phyloP scores from a whole-genome alignment of 1,284 basidiomycete genomes.

The Boletellus deceptivus region DNA sequence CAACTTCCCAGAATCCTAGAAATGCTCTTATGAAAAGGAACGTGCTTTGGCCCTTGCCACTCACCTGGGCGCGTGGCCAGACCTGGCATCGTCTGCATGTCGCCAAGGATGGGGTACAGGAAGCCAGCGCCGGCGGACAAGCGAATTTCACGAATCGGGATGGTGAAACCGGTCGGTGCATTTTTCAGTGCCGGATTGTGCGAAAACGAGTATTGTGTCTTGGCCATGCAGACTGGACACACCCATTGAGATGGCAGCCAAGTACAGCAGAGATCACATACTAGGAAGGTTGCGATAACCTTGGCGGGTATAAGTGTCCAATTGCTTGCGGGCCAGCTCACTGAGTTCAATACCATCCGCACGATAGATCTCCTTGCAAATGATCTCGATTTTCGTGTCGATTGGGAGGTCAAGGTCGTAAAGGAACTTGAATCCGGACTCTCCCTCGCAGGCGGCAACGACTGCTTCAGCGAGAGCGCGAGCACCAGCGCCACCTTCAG shows the following conservation, averaged over 20 bases:
- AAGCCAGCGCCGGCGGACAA: slow-evolving; percentile 94
- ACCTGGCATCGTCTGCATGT: slow-evolving; percentile 98
- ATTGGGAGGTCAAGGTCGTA: slow-evolving; percentile 86
- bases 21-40: slow-evolving; percentile 16
- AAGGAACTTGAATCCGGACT: slow-evolving; percentile 85
- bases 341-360: slow-evolving; percentile 87
- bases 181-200: slow-evolving; percentile 92
- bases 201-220: slow-evolving; percentile 96
- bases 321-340: slow-evolving; percentile 80
- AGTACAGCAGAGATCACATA: slow-evolving; percentile 38
- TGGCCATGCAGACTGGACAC: slow-evolving; percentile 88
- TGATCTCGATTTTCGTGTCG: slow-evolving; percentile 84
- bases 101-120: slow-evolving; percentile 91
- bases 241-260: slow-evolving; percentile 5
- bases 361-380: slow-evolving; percentile 88
- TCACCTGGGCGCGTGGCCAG: slow-evolving; percentile 88
- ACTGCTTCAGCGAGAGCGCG: slow-evolving; percentile 86
- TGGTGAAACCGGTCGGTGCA: slow-evolving; percentile 87
- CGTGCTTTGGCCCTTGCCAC: slow-evolving; percentile 10
- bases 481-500: slow-evolving; percentile 87
- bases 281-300: slow-evolving; percentile 82
- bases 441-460: slow-evolving; percentile 79
- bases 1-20: slow-evolving; percentile 82
- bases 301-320: slow-evolving; percentile 91
- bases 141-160: slow-evolving; percentile 89